Conservation (phyloP, 805 yeast species). For the Nakazawaea molendinolei region DNA sequence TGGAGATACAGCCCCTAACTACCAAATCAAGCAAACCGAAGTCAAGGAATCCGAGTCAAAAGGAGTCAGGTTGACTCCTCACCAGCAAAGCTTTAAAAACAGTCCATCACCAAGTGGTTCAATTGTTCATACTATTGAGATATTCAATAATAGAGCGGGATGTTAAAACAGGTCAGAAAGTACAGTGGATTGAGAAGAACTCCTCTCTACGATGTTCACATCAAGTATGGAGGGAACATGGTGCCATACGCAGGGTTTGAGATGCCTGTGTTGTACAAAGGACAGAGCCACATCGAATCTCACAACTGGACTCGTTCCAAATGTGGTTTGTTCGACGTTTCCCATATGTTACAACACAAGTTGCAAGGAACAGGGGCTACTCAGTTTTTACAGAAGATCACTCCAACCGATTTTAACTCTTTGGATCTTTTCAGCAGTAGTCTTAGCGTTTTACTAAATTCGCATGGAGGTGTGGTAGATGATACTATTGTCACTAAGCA, state of each 20-base stretch:
- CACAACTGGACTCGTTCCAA: conserved; percentile 89
- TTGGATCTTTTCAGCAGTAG: conserved; percentile 58
- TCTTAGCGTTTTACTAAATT: conserved; percentile 68
- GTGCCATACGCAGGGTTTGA: conserved; percentile 95
- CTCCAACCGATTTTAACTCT: conserved; percentile 77
- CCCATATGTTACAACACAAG: conserved; percentile 94
- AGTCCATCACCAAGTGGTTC: too few species aligned
- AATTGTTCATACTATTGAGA: too few species aligned
- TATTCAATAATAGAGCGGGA: too few species aligned
- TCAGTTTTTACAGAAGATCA: conserved; percentile 64
- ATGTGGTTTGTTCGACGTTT: conserved; percentile 92
- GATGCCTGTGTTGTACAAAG: conserved; percentile 87
- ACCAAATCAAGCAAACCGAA: too few species aligned
- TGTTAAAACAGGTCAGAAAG: too few species aligned
- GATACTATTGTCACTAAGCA: conserved; percentile 91
- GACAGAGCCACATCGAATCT: conserved; percentile 85
- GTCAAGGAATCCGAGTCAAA: too few species aligned
- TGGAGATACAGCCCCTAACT: too few species aligned
- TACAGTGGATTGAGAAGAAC: too few species aligned
- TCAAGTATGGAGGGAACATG: conserved; percentile 76
- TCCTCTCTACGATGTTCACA: conserved; percentile 77
- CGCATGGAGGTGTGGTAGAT: conserved; percentile 77
- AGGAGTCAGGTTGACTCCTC: neutral
- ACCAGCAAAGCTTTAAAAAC: neutral
- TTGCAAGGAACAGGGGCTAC: conserved; percentile 64